phyloP scores from a whole-genome alignment of 495 filamentous ascomycete genomes.

The Evansstolkia leycettana region DNA sequence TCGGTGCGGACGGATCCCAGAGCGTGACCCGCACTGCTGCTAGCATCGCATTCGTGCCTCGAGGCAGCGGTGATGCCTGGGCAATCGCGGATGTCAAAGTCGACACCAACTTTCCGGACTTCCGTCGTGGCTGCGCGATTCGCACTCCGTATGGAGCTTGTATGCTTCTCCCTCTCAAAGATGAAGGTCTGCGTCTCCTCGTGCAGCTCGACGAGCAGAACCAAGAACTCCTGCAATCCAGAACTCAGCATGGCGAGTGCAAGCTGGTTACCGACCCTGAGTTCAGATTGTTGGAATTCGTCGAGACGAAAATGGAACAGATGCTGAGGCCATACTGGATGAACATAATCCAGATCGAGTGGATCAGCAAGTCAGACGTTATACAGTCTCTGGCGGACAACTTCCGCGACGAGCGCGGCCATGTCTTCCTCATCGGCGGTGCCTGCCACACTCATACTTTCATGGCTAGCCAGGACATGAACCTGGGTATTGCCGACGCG shows the following conservation, averaged over 20 bases:
- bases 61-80: slow-evolving; percentile 14
- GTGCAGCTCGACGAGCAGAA: background rate
- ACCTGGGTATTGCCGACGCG: slow-evolving; percentile 43
- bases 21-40: background rate
- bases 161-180: slow-evolving; percentile 16
- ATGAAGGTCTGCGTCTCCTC: background rate
- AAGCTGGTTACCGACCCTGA: too few species aligned
- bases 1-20: background rate
- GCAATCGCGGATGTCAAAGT: slow-evolving; percentile 18
- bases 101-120: slow-evolving; percentile 22
- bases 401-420: background rate
- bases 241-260: too few species aligned
- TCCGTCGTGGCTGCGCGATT: slow-evolving; percentile 15
- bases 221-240: too few species aligned
- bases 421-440: slow-evolving; percentile 38
- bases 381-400: background rate
- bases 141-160: slow-evolving; percentile 11
- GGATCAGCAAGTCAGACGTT: background rate
- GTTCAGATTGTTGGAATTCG: too few species aligned
- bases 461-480: slow-evolving; percentile 37
- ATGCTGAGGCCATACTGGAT: too few species aligned
- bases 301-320: too few species aligned
- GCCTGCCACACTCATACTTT: slow-evolving; percentile 42
- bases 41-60: too few species aligned
- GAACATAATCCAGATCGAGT: background rate